Base-by-base conservation (phyloP, 1,284 basidiomycete genomes). In the Pisolithus thermaeus region DNA sequence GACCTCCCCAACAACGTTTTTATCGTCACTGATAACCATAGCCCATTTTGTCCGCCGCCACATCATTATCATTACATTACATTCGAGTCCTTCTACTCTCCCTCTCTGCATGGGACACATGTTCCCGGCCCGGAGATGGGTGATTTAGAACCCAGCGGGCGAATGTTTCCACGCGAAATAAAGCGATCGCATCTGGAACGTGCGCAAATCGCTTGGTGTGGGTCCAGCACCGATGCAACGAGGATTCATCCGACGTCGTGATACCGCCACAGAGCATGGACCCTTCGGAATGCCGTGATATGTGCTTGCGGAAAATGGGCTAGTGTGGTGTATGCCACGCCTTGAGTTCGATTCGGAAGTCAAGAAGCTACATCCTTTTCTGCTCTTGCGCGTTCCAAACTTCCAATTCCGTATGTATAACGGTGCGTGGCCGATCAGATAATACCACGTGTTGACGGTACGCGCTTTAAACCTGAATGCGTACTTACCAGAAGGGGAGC, bases 201-300 rank as follows among this genome's bases (percentile, higher is more conserved):
- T 18, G 22, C 22, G 22, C 12, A 9, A 23, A n/a, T 40, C n/a
- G 12, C 2, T 7, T 4, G 7, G 18, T 20, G n/a, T 23, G 18
- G n/a, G 39, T 23, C 18, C 12, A 20, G 12, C 12, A 35, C 5
- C 32, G 12, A 35, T 35, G 32, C 32, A 35, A 35, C 14, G 32
- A 35, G 32, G 32, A 35, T 12, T 8, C 11, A 30, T 30, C 7
- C 9, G 8, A 3, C 28, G 28, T 35, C 32, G 32, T 32, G 32
- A 20, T 20, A 20, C 18, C 1, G 18, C 18, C 18, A 20, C 18
- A 37, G 42, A 52, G 52, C 37, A 50, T 39, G 47, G 23, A 55
- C 12, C 52, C 18, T 37, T 45, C 65, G 64, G 62, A 57, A 66
- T 66, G 65, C 62, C 67, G 64, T 58, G 57, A 64, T 50, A 7